Percentiles rank a stretch among this genome's conserved stretches.
phyloP scores from a whole-genome alignment of 2,329 filamentous ascomycete species.

The Phoma sp. region DNA sequence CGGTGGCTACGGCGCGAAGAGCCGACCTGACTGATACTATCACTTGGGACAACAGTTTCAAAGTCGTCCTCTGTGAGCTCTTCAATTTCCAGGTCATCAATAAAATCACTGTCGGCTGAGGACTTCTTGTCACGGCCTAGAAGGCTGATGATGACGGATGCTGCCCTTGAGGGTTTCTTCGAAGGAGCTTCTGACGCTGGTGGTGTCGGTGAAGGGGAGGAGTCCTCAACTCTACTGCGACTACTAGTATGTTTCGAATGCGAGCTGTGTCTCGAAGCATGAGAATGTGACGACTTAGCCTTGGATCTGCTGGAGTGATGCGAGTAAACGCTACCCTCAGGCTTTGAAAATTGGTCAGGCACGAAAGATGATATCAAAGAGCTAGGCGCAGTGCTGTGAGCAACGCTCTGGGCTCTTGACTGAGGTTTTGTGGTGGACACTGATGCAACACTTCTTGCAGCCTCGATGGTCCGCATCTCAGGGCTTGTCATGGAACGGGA shows the following conservation, averaged over 20 bases:
- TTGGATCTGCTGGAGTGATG: conserved; percentile 45
- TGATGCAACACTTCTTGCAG: conserved; percentile 25
- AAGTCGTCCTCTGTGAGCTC: conserved; percentile 47
- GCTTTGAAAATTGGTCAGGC: conserved; percentile 39
- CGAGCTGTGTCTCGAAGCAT: conserved; percentile 37
- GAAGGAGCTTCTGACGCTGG: conserved; percentile 30
- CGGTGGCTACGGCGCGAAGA: conserved; percentile 36
- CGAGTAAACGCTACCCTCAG: conserved; percentile 43
- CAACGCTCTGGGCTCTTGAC: conserved; percentile 30
- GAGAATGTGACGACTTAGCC: conserved; percentile 40
- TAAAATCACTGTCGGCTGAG: conserved; percentile 40
- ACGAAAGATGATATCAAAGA: conserved; percentile 49
- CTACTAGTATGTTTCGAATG: conserved; percentile 35
- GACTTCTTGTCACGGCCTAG: conserved; percentile 43
- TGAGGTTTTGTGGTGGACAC: conserved; percentile 27
- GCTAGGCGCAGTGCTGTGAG: conserved; percentile 39
- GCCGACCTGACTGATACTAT: conserved; percentile 55
- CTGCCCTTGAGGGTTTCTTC: conserved; percentile 35
- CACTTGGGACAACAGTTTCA: conserved; percentile 57
- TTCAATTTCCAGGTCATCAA: conserved; percentile 49
- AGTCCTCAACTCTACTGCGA: conserved; percentile 29
- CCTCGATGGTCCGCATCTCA: conserved; percentile 35
- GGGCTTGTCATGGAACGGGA: conserved; percentile 43
- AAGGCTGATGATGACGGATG: conserved; percentile 47
- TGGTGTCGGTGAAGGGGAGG: conserved; percentile 35